These are phyloP conservation scores for Fagopyrum tataricum DNA, from an alignment of 148 eudicot genomes.

Conservation along the genomic window DNA sequence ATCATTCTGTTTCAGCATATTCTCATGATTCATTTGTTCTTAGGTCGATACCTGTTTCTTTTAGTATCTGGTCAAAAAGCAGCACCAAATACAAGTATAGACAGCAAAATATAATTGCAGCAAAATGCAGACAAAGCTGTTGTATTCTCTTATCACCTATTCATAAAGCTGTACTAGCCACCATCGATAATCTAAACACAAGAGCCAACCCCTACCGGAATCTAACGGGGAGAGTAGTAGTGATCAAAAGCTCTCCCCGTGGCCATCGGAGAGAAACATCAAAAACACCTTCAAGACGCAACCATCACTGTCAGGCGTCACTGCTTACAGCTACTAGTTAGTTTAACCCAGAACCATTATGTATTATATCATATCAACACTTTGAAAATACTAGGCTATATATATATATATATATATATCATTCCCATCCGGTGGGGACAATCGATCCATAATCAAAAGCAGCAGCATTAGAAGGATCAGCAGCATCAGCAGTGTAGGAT, in stretches of 20 bases:
- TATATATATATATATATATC: conserved; percentile 12
- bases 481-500: conserved; percentile 14
- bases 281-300: too few species aligned
- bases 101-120: neutral
- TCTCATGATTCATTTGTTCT: too few species aligned
- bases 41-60: too few species aligned
- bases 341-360: neutral
- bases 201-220: neutral
- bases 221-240: neutral
- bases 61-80: too few species aligned
- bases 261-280: neutral
- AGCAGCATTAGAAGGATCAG: conserved; percentile 19
- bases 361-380: neutral
- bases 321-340: conserved; percentile 1
- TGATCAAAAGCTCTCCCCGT: neutral
- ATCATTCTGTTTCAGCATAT: too few species aligned
- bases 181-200: neutral
- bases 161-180: neutral
- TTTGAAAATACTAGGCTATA: conserved; percentile 3
- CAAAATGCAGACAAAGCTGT: neutral
- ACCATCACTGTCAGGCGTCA: neutral
- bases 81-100: too few species aligned
- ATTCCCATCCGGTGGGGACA: conserved; percentile 58
- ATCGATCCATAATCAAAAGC: conserved; percentile 31
- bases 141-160: neutral